Evolutionary conservation across 225 moss, liverwort and hornwort species (phyloP), one percentile per base, ranked within the genome.

Genomic region (Climacium dendroides): DNA sequence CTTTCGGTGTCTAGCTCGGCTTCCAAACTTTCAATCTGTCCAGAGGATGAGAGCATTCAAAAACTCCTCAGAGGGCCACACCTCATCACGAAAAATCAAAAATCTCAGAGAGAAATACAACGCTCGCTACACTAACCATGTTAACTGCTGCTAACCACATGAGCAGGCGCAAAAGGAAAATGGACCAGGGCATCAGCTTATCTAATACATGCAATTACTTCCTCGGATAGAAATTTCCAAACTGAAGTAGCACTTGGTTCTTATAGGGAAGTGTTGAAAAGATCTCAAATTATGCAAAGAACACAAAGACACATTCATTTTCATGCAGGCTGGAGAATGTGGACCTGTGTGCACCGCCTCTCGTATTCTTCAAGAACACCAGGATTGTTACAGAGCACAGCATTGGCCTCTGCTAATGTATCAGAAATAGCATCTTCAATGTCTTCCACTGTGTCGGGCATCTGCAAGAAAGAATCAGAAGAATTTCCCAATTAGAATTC

Each of bases 321-420:
- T 55, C 59, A 88, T 72, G 88, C 77, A 90, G 72, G 84, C 63
- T 74, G 50, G 37, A 76, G 85, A 85, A 78, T 53, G 45, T 35
- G 78, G 41, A 98, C 98, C 97, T 97, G 94, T 90, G 92, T 78
- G 89, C 95, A 95, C n/a, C 98, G 98, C 93, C 95, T 87, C 88
- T 97, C 97, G 87, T 94, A 97, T 80, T 97, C 95, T 74, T 97
- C 92, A 83, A 99, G 89, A 80, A 96, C 93, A 85, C 96, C 97
- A 64, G 96, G 95, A 87, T 99, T 99, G 85, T 97, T 97, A 93
- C 98, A 99, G 45, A 99, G 95, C 74, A 99, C 98, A 85, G 96
- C 93, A 89, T 95, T 95, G 53, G 96, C 98, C 87, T 95, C 92
- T 20, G 92, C 95, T 82, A 92, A 74, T 60, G 91, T 88, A 70